Base-by-base conservation (phyloP, 352 stramenopile species). In the Phytophthora kernoviae region DNA sequence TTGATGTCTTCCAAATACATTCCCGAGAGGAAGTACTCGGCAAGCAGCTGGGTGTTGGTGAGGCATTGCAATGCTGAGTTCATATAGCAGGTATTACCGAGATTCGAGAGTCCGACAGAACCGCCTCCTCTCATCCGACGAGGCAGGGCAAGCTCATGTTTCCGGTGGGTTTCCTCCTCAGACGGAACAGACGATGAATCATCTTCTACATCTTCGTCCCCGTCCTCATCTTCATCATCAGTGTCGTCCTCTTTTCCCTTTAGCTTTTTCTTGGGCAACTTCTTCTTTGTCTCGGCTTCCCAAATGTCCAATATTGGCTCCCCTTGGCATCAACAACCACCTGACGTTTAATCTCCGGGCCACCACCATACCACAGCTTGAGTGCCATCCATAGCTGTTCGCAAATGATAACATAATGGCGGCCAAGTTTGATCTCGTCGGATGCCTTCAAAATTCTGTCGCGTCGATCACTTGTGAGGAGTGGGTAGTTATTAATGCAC, bases 81-180 rank as follows among this genome's bases (percentile, higher is more conserved):
- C 84, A 98, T 97, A 70, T 98, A 98, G 72, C 94, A 98, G 40
- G 94, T 98, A 72, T 98, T 98, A 34, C 94, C 93, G 7, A 98
- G 79, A 70, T 98, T 98, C 15, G 84, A 81, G 2, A 96, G 64
- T 5, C 87, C 87, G 30, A 92, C 79, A 0, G 81, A 93, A 0
- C 84, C 87, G 22, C 87, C 84, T 8, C 81, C 79, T 24, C 87
- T 81, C 82, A 96, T 91, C 4, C 84, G 76, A 1, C 84, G 80
- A 20, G 81, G 82, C 27, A 92, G 58, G n/a, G 78, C 71, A 1
- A 91, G 72, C 24, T 78, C 62, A 24, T 92, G 72, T 21, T 77
- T 81, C 24, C 71, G 75, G 26, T 66, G 71, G 45, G 66, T 77
- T 32, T 86, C 80, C n/a, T 86, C 79, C 54, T 90, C 78, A 10